Conservation (phyloP, 495 filamentous ascomycete genomes). For the Aspergillus egyptiacus region DNA sequence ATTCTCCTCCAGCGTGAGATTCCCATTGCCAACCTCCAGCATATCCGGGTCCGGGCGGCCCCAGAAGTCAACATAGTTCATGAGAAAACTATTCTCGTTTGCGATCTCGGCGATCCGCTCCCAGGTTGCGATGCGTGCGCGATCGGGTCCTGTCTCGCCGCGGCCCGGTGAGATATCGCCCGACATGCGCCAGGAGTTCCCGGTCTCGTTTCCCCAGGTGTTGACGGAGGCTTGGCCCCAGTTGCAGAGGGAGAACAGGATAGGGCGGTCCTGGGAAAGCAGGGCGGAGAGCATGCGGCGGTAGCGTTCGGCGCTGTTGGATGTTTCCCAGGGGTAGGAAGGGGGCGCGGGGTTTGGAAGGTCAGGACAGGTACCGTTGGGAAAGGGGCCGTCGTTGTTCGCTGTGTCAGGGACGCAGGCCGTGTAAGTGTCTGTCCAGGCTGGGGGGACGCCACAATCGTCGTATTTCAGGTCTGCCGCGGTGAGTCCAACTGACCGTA, state of each 20-base stretch:
- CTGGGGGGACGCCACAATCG: constrained; percentile 52
- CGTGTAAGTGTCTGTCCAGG: constrained; percentile 39
- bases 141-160: constrained; percentile 12
- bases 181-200: constrained; percentile 51
- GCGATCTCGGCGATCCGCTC: constrained; percentile 35
- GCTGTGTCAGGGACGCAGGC: constrained; percentile 32
- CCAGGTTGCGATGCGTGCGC: constrained; percentile 27
- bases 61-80: constrained; percentile 47
- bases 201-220: constrained; percentile 45
- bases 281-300: constrained; percentile 57
- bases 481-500: too few relatives aligned
- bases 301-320: constrained; percentile 49
- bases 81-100: constrained; percentile 41
- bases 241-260: constrained; percentile 61
- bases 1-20: constrained; percentile 45
- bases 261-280: constrained; percentile 42
- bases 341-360: constrained; percentile 34
- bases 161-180: constrained; percentile 42
- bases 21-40: constrained; percentile 62
- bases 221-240: constrained; percentile 54
- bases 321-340: constrained; percentile 48
- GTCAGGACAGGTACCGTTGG: constrained; percentile 39
- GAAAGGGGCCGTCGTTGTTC: constrained; percentile 12
- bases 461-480: constrained; percentile 67
- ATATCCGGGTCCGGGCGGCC: constrained; percentile 60